Percentiles rank a stretch among this genome's conserved stretches.
Evolutionary conservation across 805 yeast species (phyloP).

Genomic region (Myxozyma vanderwaltii): DNA sequence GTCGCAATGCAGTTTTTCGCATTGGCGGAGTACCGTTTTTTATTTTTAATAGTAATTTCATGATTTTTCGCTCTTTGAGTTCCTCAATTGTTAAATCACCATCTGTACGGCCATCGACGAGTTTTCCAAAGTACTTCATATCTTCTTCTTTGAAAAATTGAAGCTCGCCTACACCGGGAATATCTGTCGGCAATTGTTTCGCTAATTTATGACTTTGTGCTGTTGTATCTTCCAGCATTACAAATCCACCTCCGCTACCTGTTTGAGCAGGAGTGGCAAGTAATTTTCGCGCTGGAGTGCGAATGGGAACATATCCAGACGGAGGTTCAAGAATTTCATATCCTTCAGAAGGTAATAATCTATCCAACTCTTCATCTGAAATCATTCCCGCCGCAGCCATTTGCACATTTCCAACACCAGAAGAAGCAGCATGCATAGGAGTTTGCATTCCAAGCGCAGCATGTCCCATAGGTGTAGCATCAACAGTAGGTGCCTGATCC

Average conservation of each 20-base stretch:
- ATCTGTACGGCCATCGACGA: constrained; percentile 46
- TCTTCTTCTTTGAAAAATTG: constrained; percentile 74
- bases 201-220: constrained; percentile 42
- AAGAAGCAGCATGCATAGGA: constrained; percentile 17
- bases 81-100: constrained; percentile 53
- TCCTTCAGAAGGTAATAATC: constrained; percentile 54
- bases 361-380: constrained; percentile 51
- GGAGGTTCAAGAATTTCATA: constrained; percentile 53
- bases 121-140: constrained; percentile 65
- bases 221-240: constrained; percentile 55
- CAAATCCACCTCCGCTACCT: constrained; percentile 42
- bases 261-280: constrained; percentile 36
- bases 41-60: constrained; percentile 64
- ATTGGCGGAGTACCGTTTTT: constrained; percentile 75
- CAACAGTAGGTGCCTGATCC: constrained; percentile 40
- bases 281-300: constrained; percentile 45
- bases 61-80: constrained; percentile 58
- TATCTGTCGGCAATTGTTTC: constrained; percentile 48
- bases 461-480: constrained; percentile 27
- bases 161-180: constrained; percentile 67
- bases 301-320: constrained; percentile 46
- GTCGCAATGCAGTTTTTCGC: constrained; percentile 70
- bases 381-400: constrained; percentile 37
- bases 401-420: constrained; percentile 4
- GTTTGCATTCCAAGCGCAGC: constrained; percentile 38